These are phyloP conservation scores for Sporormia fimetaria DNA, from an alignment of 495 filamentous ascomycete genomes.

Conservation along the genomic window DNA sequence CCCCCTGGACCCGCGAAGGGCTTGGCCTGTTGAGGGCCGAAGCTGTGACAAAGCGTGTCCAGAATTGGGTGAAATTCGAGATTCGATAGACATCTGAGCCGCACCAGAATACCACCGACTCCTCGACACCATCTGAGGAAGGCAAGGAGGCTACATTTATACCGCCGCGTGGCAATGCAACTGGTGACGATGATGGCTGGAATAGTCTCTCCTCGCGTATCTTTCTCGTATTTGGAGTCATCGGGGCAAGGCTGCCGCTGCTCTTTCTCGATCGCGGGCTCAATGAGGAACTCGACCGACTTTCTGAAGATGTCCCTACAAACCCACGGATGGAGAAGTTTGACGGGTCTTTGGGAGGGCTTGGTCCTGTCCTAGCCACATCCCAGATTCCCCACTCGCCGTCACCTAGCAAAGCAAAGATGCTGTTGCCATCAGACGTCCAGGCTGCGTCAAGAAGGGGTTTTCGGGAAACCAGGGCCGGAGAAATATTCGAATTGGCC, in stretches of 20 bases:
- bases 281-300: constrained; percentile 4
- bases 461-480: constrained; percentile 43
- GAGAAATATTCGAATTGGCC: not conserved
- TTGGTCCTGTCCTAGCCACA: constrained; percentile 54
- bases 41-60: constrained; percentile 31
- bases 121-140: constrained; percentile 25
- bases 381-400: constrained; percentile 96
- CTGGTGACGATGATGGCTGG: constrained; percentile 34
- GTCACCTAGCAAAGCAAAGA: constrained; percentile 66
- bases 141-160: constrained; percentile 43
- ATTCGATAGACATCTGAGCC: constrained; percentile 30
- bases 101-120: constrained; percentile 35
- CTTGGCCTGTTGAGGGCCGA: constrained; percentile 27
- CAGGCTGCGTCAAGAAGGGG: constrained; percentile 70
- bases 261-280: constrained; percentile 12
- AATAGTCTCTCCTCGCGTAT: constrained; percentile 45
- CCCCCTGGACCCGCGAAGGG: constrained; percentile 22
- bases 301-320: constrained; percentile 40
- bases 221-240: constrained; percentile 73
- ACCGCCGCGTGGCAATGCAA: constrained; percentile 43
- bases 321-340: constrained; percentile 58
- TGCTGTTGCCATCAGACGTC: constrained; percentile 65
- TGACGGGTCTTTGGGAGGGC: constrained; percentile 48
- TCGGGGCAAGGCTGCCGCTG: constrained; percentile 54
- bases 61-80: constrained; percentile 29